phyloP scores from a whole-genome alignment of 73 alveolate species.

The Stentor coeruleus region DNA sequence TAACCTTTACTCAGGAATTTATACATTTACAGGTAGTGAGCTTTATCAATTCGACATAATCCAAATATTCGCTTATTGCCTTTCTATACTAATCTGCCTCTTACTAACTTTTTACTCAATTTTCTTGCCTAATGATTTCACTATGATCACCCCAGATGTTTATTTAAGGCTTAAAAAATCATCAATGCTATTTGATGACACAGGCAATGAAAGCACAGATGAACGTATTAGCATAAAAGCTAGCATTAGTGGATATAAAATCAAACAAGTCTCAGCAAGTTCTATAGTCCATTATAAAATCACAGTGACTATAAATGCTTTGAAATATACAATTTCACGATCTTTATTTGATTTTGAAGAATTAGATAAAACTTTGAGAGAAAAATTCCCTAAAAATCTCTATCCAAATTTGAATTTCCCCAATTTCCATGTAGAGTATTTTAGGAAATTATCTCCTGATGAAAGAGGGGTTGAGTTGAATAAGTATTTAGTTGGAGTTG shows the following conservation, averaged over 20 bases:
- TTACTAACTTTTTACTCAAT: neutral
- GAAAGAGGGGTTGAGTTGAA: neutral
- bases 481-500: neutral
- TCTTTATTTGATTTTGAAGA: neutral
- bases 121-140: conserved; percentile 10
- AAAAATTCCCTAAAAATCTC: conserved; percentile 13
- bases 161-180: neutral
- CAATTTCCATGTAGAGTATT: neutral
- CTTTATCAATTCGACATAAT: neutral
- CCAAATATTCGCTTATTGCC: neutral
- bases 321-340: neutral
- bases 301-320: neutral
- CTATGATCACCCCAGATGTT: neutral
- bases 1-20: neutral
- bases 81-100: neutral
- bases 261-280: neutral
- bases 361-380: neutral
- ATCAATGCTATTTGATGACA: neutral
- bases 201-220: neutral
- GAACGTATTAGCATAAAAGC: neutral
- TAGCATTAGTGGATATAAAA: neutral
- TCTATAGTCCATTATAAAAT: neutral
- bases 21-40: neutral
- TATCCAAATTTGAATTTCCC: conserved; percentile 9
- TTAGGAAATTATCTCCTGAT: neutral